A percentile compares a stretch with the other conserved stretches of the same genome.
These are phyloP conservation scores for Candida awuae DNA, from an alignment of 805 yeast species.

Conservation along the genomic window DNA sequence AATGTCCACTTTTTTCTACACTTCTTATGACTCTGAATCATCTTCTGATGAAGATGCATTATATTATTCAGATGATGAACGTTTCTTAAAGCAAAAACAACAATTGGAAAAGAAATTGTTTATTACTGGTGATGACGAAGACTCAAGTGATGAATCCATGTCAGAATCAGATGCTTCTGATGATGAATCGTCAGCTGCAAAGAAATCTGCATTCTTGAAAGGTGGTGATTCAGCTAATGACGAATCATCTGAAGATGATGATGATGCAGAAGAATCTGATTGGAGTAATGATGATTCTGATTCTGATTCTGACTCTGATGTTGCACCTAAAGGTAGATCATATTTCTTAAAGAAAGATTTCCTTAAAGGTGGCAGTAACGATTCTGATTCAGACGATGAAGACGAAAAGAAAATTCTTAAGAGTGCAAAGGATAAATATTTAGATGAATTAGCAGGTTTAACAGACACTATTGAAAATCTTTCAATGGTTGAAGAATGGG, in stretches of 20 bases:
- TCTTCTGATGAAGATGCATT: slow-evolving; percentile 46
- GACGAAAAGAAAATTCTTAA: slow-evolving; percentile 79
- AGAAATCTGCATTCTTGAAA: slow-evolving; percentile 2
- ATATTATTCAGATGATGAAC: slow-evolving; percentile 55
- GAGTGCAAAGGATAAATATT: slow-evolving; percentile 84
- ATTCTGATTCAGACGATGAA: slow-evolving; percentile 36
- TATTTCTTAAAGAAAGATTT: slow-evolving; percentile 47
- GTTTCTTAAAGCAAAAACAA: slow-evolving; percentile 28
- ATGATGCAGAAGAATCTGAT: slow-evolving; percentile 31
- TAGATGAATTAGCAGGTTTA: slow-evolving; percentile 72
- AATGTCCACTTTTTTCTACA: slow-evolving; percentile 90
- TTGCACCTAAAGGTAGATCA: slow-evolving; percentile 40
- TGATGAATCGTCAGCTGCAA: slow-evolving; percentile 1
- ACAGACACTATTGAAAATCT: slow-evolving; percentile 63
- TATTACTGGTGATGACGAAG: slow-evolving; percentile 8
- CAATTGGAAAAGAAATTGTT: slow-evolving; percentile 1
- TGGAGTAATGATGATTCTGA: slow-evolving; percentile 30
- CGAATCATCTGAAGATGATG: slow-evolving; percentile 5
- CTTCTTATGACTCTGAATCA: slow-evolving; percentile 43
- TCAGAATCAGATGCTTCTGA: slow-evolving; percentile 9
- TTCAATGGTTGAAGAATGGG: slow-evolving; percentile 72
- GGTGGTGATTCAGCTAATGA: slow-evolving; percentile 2
- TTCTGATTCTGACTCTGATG: slow-evolving; percentile 39
- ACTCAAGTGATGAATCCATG: slow-evolving; percentile 11
- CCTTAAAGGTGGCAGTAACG: slow-evolving; percentile 36